Evolutionary conservation across 1,284 basidiomycete genomes (phyloP).

Genomic region (Vanrija sp.): DNA sequence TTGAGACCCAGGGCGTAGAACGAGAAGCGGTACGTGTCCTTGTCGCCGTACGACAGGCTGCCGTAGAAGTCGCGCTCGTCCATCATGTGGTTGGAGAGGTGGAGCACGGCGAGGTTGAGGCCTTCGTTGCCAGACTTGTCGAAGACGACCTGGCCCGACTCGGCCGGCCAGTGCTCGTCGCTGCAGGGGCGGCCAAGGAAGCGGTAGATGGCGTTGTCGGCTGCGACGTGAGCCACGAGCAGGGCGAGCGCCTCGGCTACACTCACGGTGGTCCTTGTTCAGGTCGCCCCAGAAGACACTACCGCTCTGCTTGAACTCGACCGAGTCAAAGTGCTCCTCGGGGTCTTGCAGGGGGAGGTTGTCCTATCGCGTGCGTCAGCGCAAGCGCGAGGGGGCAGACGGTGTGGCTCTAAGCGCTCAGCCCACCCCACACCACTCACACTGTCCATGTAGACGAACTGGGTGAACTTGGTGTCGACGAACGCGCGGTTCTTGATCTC

Average conservation of each 20-base stretch:
- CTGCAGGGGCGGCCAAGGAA: constrained; percentile 48
- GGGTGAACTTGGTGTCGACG: constrained; percentile 41
- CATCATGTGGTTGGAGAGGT: constrained; percentile 51
- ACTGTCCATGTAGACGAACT: constrained; percentile 48
- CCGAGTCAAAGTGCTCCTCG: constrained; percentile 47
- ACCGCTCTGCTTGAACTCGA: constrained; percentile 46
- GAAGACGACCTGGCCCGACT: constrained; percentile 51
- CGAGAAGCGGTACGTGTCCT: constrained; percentile 49
- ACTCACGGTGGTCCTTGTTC: constrained; percentile 52
- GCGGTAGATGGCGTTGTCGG: constrained; percentile 53
- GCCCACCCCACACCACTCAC: constrained; percentile 27
- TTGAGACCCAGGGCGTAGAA: constrained; percentile 50
- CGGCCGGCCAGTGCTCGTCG: constrained; percentile 51
- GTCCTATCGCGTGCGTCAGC: constrained; percentile 27
- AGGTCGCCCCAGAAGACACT: constrained; percentile 53
- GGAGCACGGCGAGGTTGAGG: constrained; percentile 51
- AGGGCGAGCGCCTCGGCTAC: too few relatives aligned
- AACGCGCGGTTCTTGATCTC: constrained; percentile 47
- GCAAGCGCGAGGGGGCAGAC: too few relatives aligned
- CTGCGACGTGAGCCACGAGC: constrained; percentile 17
- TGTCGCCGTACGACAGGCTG: constrained; percentile 49
- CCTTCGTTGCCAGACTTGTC: constrained; percentile 52
- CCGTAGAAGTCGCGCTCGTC: constrained; percentile 48
- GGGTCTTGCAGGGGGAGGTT: constrained; percentile 51
- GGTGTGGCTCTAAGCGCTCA: neutral